These are phyloP conservation scores for Schizochytrium sp. DNA, from an alignment of 108 stramenopile genomes.

Conservation along the genomic window DNA sequence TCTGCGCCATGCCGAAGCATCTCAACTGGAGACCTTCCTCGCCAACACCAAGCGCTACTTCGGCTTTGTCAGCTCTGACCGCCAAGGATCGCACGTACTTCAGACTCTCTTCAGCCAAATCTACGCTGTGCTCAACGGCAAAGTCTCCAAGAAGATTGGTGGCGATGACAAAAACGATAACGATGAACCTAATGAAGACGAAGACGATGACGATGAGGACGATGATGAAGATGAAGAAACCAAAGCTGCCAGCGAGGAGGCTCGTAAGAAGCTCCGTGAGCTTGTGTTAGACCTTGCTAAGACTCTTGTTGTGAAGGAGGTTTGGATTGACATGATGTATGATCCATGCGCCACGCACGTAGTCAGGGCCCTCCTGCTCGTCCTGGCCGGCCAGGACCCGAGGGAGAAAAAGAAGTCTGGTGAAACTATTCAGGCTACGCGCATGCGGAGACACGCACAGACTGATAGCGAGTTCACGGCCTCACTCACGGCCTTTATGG, in stretches of 20 bases:
- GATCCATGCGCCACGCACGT: conserved; percentile 59
- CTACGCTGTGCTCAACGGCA: not conserved
- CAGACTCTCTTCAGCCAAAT: not conserved
- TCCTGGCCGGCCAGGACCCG: conserved; percentile 40
- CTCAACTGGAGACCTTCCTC: not conserved
- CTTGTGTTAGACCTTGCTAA: conserved; percentile 17
- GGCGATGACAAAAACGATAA: not conserved
- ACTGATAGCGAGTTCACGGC: conserved; percentile 14
- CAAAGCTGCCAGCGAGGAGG: not conserved
- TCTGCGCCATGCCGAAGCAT: conserved; percentile 27
- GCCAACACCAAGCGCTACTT: conserved; percentile 19
- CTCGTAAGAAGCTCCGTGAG: not conserved
- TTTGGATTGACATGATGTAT: conserved; percentile 30
- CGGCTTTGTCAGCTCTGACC: conserved; percentile 28
- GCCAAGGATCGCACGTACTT: conserved; percentile 53
- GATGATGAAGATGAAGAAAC: not conserved
- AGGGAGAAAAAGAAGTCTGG: not conserved
- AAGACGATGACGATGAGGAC: not conserved
- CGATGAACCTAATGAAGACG: not conserved
- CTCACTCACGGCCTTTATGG: conserved; percentile 42
- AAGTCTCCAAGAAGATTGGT: not conserved
- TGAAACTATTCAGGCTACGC: not conserved
- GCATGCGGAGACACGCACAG: not conserved
- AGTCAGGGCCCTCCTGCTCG: not conserved
- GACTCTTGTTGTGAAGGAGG: conserved; percentile 49